Evolutionary conservation across 805 yeast species (phyloP), one percentile per base, ranked within the genome.

Genomic region (Starmerella lactis-condensi): DNA sequence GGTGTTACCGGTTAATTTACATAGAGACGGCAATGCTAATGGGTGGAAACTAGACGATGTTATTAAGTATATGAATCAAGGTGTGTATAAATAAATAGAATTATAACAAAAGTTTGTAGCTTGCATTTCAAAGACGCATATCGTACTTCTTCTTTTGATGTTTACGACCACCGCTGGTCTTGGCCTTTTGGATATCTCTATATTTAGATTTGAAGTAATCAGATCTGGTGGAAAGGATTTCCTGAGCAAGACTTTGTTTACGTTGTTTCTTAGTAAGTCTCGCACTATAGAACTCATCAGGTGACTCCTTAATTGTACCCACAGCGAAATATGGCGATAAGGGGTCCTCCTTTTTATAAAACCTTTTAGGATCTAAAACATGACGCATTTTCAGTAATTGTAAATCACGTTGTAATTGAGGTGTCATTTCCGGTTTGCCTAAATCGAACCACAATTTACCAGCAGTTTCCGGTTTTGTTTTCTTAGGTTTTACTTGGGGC

Each of bases 301-400:
- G 70, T 26, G 82, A 85, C 44, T 76, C 89, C 17, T 83, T 54
- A 22, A 89, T 67, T 0, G 94, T 82, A 11, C 98, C 98, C 44
- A 77, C 67, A 36, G 85, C 89, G 51, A 89, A 82, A 41, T 62
- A 69, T 46, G 76, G 78, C 28, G 92, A 85, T 6, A 64, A 62
- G 30, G 62, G 64, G 20, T 45, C 45, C 36, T 75, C 89, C 51
- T 78, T 79, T 55, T 78, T 81, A 56, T 89, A 89, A 55, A 81
- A 93, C 45, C 95, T 67, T 56, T 89, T 89, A 6, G 95, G 96
- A 50, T 89, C 96, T 39, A 89, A 62, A 7, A 82, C 93, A 34
- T 76, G 75, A 54, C 98, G 70, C 58, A 85, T 78, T 47, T 79
- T 73, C 37, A 89, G 61, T 11, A 89, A 56, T 46, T 70, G 60